Evolutionary conservation across 805 yeast species (phyloP).

Genomic region (Metschnikowia anglica): DNA sequence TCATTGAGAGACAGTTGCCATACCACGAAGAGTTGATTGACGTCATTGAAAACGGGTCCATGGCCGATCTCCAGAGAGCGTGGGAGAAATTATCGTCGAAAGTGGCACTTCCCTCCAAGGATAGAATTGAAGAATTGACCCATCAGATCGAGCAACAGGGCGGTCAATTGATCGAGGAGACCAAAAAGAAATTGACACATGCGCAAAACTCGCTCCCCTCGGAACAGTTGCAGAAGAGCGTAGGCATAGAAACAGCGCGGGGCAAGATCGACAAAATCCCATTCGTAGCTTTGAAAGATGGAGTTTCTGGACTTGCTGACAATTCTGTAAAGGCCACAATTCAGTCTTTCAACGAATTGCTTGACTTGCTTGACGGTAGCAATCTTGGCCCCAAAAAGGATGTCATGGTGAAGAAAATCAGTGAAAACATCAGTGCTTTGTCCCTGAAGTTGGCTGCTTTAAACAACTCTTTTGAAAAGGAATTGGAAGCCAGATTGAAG

Average conservation of each 20-base stretch:
- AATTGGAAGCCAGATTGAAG: slow-evolving; percentile 35
- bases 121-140: slow-evolving; percentile 34
- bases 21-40: slow-evolving; percentile 43
- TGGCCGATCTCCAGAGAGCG: slow-evolving; percentile 30
- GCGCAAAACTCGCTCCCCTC: slow-evolving; percentile 31
- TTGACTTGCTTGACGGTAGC: slow-evolving; percentile 34
- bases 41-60: slow-evolving; percentile 35
- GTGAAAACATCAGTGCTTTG: slow-evolving; percentile 33
- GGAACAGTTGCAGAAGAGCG: slow-evolving; percentile 43
- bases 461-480: slow-evolving; percentile 37
- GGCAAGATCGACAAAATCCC: slow-evolving; percentile 35
- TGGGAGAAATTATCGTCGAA: slow-evolving; percentile 21
- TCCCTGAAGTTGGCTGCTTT: slow-evolving; percentile 33
- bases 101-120: slow-evolving; percentile 32
- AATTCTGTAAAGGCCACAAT: slow-evolving; percentile 35
- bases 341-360: slow-evolving; percentile 39
- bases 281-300: slow-evolving; percentile 27
- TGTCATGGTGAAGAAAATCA: slow-evolving; percentile 32
- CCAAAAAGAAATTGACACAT: slow-evolving; percentile 32
- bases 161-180: slow-evolving; percentile 36
- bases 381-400: slow-evolving; percentile 27
- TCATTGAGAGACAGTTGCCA: slow-evolving; percentile 43
- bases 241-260: slow-evolving; percentile 35
- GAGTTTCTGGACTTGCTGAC: slow-evolving; percentile 28
- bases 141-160: slow-evolving; percentile 33